Evolutionary conservation across 176 grass and related monocot species (phyloP), one percentile per base, ranked within the genome.

Genomic region (Oryza coarctata): DNA sequence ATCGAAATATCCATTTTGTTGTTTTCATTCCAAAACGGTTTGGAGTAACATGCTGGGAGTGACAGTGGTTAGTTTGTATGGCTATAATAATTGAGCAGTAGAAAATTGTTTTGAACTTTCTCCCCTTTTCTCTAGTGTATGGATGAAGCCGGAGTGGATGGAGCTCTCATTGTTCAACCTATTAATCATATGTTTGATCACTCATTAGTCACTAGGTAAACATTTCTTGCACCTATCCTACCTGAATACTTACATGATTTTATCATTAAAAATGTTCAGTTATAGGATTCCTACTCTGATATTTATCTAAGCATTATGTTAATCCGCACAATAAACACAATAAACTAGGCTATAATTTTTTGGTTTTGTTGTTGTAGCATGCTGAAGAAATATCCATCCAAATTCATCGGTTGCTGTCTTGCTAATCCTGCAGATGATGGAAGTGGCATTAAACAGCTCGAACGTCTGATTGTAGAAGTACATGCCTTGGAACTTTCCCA

Each of bases 101-200:
- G 20, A 36, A 17, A 26, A 60, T 70, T 47, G 61, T 57, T 74
- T 64, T 81, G 11, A 62, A 55, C 20, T 49, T 39, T 49, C 4
- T 45, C 23, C 27, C 28, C 28, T 26, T 67, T 69, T 80, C 65
- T 83, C 57, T 69, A 97, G 89, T 88, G 83, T 70, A 97, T 97
- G 94, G 77, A 81, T 38, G 92, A 94, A 72, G 92, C 92, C 69
- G 89, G 92, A 84, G 92, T 97, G 29, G 94, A 92, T 39, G 87
- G 94, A 39, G 89, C 92, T 43, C 85, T 97, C 62, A 89, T 97
- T 90, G 92, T 97, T 76, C 92, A 97, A 43, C 94, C 94, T 10
- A 87, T 89, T 79, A 94, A 97, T 80, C 92, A 97, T 79, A 94
- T 90, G 92, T 97, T 97, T 75, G 86, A 94, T 39, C 92, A 97